Evolutionary conservation across 805 yeast genomes (phyloP).

Genomic region (Pichia cephalocereana): DNA sequence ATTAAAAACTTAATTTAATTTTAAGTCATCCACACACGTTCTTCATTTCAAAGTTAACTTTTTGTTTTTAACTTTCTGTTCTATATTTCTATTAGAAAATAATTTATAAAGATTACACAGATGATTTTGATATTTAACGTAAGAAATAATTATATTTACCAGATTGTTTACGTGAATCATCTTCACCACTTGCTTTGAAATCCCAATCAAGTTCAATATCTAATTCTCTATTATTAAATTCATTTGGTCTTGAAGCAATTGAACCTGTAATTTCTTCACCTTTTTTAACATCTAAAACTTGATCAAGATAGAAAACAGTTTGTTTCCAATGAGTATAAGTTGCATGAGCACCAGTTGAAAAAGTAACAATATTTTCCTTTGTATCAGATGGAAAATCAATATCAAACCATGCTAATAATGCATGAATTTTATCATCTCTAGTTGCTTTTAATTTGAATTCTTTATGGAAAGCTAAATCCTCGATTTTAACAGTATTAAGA

Average conservation of each 20-base stretch:
- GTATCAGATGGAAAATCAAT: conserved; percentile 64
- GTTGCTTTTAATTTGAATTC: conserved; percentile 66
- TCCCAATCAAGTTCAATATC: conserved; percentile 69
- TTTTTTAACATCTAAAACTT: conserved; percentile 63
- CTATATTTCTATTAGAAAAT: too few relatives aligned
- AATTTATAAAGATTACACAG: too few relatives aligned
- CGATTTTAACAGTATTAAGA: conserved; percentile 78
- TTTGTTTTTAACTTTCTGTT: too few relatives aligned
- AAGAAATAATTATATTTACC: conserved; percentile 63
- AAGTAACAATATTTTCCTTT: conserved; percentile 49
- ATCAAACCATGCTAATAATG: conserved; percentile 91
- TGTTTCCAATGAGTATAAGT: conserved; percentile 99
- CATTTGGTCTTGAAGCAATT: conserved; percentile 70
- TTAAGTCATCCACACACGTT: too few relatives aligned
- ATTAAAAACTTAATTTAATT: too few relatives aligned
- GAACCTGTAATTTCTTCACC: conserved; percentile 72
- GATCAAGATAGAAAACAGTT: conserved; percentile 78
- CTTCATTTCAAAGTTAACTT: too few relatives aligned
- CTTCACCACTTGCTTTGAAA: conserved; percentile 31
- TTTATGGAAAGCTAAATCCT: conserved; percentile 67
- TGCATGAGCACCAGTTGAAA: conserved; percentile 92
- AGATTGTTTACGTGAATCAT: conserved; percentile 38
- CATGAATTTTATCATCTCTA: conserved; percentile 78
- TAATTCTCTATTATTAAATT: conserved; percentile 75
- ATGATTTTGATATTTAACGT: background rate